phyloP scores from a whole-genome alignment of 768 basidiomycete genomes.

The Leccinum obscurum region DNA sequence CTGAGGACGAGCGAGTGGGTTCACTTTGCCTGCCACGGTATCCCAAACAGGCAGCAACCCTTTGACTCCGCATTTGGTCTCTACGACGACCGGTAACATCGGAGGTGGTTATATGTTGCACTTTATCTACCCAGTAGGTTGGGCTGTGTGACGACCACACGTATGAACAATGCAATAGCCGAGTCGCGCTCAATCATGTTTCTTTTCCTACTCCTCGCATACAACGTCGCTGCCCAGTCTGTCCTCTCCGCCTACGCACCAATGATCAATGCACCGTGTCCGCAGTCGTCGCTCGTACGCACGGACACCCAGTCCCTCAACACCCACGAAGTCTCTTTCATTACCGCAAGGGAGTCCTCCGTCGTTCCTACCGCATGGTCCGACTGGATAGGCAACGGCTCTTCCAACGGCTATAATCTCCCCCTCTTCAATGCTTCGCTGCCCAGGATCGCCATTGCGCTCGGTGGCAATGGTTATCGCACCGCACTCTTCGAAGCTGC shows the following conservation, averaged over 20 bases:
- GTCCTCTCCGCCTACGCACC: conserved; percentile 55
- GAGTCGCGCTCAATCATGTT: neutral
- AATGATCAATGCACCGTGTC: conserved; percentile 47
- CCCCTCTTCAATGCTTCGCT: conserved; percentile 40
- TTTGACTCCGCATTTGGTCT: too few relatives aligned
- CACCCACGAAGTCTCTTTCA: conserved; percentile 48
- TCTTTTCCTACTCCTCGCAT: neutral
- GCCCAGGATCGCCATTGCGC: conserved; percentile 60
- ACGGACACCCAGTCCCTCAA: conserved; percentile 53
- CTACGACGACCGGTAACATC: neutral
- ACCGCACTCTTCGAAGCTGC: conserved; percentile 68
- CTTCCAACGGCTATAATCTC: conserved; percentile 53
- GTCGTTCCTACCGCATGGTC: conserved; percentile 52
- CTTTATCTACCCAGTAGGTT: neutral
- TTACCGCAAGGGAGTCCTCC: conserved; percentile 41
- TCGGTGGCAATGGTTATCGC: conserved; percentile 71
- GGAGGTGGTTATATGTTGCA: neutral
- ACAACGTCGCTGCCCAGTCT: conserved; percentile 4
- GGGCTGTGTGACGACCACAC: neutral
- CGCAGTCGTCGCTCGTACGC: conserved; percentile 56
- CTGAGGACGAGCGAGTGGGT: too few relatives aligned
- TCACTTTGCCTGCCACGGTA: too few relatives aligned
- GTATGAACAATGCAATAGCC: conserved; percentile 8
- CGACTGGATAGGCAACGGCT: conserved; percentile 58
- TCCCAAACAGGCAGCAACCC: too few relatives aligned